These are phyloP conservation scores for Talaromyces sp. DNA, from an alignment of 2,329 filamentous ascomycete genomes.

Conservation along the genomic window DNA sequence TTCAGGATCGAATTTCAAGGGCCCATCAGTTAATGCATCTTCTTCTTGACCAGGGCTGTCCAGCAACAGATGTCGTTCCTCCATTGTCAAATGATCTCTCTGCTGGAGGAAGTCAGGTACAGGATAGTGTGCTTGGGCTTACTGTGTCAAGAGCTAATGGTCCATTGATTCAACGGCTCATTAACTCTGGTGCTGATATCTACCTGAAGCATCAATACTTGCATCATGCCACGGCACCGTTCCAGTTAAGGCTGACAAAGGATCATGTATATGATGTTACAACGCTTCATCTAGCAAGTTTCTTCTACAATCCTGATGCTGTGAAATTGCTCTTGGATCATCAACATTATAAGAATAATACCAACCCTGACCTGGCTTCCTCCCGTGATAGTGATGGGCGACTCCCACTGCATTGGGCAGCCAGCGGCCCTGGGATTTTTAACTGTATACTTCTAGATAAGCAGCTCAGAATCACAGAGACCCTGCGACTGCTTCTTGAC, in stretches of 20 bases:
- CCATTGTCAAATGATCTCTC: neutral
- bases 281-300: neutral
- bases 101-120: neutral
- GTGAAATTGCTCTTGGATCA: neutral
- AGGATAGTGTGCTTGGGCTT: neutral
- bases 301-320: constrained; percentile 1
- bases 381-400: neutral
- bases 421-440: neutral
- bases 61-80: neutral
- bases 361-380: neutral
- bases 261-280: neutral
- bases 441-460: constrained; percentile 2
- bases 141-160: neutral
- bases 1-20: neutral
- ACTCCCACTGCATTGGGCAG: neutral
- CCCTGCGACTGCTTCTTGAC: neutral
- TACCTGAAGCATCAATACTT: neutral
- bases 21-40: neutral
- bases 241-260: neutral
- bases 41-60: neutral
- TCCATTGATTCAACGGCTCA: neutral
- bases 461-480: neutral
- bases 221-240: neutral
- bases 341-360: neutral
- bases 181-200: neutral